Percentiles rank a stretch among this genome's conserved stretches.
phyloP scores from a whole-genome alignment of 2,329 filamentous ascomycete genomes.

The Colletotrichum trifolii region DNA sequence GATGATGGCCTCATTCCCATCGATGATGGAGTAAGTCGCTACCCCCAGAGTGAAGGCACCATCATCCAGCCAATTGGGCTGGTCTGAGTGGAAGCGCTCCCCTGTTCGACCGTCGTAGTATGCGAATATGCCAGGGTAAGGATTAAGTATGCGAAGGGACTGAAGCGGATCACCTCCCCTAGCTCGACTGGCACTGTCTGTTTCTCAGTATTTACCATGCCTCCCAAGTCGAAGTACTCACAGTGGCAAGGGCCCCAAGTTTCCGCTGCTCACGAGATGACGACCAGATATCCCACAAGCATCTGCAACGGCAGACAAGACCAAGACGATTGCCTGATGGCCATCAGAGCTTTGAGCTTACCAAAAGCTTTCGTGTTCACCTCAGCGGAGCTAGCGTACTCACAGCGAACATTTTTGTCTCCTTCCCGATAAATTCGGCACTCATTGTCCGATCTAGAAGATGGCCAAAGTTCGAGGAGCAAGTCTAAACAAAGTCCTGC shows the following conservation, averaged over 20 bases:
- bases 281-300: background rate
- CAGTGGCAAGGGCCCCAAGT: background rate
- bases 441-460: too few relatives aligned
- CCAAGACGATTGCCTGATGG: too few relatives aligned
- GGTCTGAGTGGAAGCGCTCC: slow-evolving; percentile 34
- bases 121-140: slow-evolving; percentile 33
- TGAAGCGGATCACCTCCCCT: slow-evolving; percentile 30
- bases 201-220: background rate
- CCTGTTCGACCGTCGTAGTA: slow-evolving; percentile 37
- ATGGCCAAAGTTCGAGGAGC: too few relatives aligned
- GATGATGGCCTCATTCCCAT: slow-evolving; percentile 35
- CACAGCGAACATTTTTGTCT: too few relatives aligned
- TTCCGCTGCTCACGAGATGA: background rate
- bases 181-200: slow-evolving; percentile 2
- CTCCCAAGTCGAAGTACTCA: background rate
- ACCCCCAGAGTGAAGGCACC: slow-evolving; percentile 36
- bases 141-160: slow-evolving; percentile 28
- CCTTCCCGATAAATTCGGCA: too few relatives aligned
- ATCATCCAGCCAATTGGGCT: slow-evolving; percentile 38
- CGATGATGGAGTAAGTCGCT: slow-evolving; percentile 34
- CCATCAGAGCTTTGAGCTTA: too few relatives aligned
- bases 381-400: too few relatives aligned
- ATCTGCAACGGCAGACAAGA: too few relatives aligned
- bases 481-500: too few relatives aligned
- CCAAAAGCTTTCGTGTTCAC: too few relatives aligned